Conservation (phyloP, 306 rosid species). For the Cotoneaster glaucophyllus region DNA sequence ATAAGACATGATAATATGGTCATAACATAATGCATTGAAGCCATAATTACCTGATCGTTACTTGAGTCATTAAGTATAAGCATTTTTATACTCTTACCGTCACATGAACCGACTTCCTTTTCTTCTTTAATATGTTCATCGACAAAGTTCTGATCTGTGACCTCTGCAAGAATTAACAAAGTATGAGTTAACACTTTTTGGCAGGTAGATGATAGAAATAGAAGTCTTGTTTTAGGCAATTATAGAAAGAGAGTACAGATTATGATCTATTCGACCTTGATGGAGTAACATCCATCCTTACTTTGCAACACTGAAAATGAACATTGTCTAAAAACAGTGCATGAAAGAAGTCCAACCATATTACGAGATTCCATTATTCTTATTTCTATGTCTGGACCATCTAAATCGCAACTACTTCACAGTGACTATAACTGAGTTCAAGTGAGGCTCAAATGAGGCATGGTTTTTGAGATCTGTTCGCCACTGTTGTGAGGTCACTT, state of each 20-base stretch:
- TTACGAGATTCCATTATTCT: not conserved
- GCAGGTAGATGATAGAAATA: not conserved
- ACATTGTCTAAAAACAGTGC: not conserved
- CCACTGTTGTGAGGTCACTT: too few relatives aligned
- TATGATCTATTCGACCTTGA: not conserved
- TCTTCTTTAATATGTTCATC: constrained; percentile 39
- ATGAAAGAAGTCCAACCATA: not conserved
- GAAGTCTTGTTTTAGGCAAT: not conserved
- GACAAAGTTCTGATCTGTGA: constrained; percentile 71
- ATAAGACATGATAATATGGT: not conserved
- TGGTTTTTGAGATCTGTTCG: too few relatives aligned
- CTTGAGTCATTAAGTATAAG: constrained; percentile 5
- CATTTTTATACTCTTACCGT: constrained; percentile 29
- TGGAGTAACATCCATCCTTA: not conserved
- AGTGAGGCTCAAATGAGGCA: not conserved
- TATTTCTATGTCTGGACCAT: not conserved
- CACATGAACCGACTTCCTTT: constrained; percentile 6
- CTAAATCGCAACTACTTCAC: not conserved
- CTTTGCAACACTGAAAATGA: not conserved
- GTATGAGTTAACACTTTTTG: not conserved
- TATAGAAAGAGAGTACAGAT: not conserved
- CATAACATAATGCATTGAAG: not conserved
- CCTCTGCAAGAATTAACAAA: constrained; percentile 34
- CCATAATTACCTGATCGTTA: constrained; percentile 40
- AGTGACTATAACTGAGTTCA: not conserved